phyloP scores from a whole-genome alignment of 1,284 basidiomycete species.

The Moniliella sp. region DNA sequence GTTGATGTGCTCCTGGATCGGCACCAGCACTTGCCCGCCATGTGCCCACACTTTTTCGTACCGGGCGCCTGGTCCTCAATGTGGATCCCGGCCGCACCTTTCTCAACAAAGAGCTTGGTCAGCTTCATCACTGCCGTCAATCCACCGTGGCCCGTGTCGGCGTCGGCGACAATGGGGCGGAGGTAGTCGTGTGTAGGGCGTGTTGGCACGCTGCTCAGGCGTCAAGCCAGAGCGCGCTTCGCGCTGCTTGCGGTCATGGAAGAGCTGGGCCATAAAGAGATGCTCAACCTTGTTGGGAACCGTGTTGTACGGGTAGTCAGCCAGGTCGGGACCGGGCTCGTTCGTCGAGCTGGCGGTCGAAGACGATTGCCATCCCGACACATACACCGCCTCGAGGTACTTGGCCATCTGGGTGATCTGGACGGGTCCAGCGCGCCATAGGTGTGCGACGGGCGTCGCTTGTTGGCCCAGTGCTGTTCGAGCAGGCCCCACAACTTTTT shows the following conservation, averaged over 20 bases:
- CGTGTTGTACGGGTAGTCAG: slow-evolving; percentile 70
- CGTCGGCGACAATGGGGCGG: slow-evolving; percentile 31
- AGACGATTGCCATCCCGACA: slow-evolving; percentile 85
- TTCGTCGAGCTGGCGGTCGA: slow-evolving; percentile 54
- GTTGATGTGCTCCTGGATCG: slow-evolving; percentile 61
- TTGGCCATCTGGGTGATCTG: slow-evolving; percentile 94
- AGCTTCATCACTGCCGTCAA: slow-evolving; percentile 30
- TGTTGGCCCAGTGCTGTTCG: slow-evolving; percentile 38
- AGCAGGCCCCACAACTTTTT: slow-evolving; percentile 67
- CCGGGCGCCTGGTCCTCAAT: slow-evolving; percentile 33
- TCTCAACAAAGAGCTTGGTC: slow-evolving; percentile 31
- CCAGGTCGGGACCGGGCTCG: slow-evolving; percentile 92
- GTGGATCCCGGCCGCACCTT: slow-evolving; percentile 33
- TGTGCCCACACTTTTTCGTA: slow-evolving; percentile 53
- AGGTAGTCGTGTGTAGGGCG: slow-evolving; percentile 33
- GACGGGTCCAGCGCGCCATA: slow-evolving; percentile 51
- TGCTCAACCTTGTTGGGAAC: slow-evolving; percentile 49
- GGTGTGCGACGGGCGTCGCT: slow-evolving; percentile 35
- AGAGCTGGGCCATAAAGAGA: slow-evolving; percentile 32
- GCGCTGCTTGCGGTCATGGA: slow-evolving; percentile 33
- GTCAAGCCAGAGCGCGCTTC: slow-evolving; percentile 24
- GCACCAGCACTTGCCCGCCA: slow-evolving; percentile 77
- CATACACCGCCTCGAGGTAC: slow-evolving; percentile 78
- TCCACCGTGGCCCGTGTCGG: slow-evolving; percentile 30
- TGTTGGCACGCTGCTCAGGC: slow-evolving; percentile 19